Conservation (phyloP, 2,329 filamentous ascomycete species). For the Fonsecaea nubica region DNA sequence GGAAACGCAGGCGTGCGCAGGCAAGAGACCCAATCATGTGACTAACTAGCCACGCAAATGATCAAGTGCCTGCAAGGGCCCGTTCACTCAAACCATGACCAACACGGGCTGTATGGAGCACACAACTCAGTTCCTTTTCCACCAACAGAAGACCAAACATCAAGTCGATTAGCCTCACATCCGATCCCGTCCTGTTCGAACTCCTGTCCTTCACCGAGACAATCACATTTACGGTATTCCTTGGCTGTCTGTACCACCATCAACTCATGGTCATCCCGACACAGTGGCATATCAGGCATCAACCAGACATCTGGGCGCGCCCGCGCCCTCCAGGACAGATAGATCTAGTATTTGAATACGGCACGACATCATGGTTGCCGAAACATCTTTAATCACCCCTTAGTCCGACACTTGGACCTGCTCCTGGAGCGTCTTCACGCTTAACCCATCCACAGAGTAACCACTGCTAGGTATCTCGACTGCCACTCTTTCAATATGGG, state of each 20-base stretch:
- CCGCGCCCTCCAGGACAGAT: neutral
- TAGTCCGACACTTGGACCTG: neutral
- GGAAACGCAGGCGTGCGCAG: neutral
- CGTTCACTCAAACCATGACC: neutral
- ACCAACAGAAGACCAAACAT: neutral
- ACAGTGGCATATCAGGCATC: neutral
- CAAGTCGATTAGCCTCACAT: neutral
- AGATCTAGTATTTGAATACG: neutral
- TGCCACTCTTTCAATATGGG: conserved; percentile 69
- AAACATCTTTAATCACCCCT: neutral
- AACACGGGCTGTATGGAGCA: neutral
- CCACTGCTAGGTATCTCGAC: neutral
- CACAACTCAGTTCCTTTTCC: neutral
- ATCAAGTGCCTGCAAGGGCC: conserved; percentile 3
- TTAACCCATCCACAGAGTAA: neutral
- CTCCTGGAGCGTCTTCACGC: neutral
- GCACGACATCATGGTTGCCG: neutral
- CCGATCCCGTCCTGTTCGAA: neutral
- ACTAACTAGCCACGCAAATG: neutral
- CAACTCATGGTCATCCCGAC: neutral
- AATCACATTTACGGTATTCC: neutral
- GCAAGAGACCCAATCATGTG: neutral
- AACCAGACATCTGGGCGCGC: neutral
- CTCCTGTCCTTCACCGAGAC: neutral
- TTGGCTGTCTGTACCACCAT: neutral